Percentiles rank a stretch among this genome's conserved stretches.
phyloP scores from a whole-genome alignment of 2,329 filamentous ascomycete species.

The Pseudogymnoascus sp. region DNA sequence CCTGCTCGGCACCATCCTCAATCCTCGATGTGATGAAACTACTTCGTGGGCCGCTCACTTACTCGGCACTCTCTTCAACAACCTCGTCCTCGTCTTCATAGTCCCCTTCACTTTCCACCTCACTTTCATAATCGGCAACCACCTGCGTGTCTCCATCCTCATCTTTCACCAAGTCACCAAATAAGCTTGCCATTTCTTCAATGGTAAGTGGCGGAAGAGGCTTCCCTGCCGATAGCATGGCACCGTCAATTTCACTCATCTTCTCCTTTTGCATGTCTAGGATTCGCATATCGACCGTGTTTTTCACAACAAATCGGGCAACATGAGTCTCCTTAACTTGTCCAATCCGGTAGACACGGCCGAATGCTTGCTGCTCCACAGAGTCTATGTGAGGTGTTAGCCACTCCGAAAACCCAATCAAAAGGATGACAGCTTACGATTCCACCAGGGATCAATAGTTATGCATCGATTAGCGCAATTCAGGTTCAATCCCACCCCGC shows the following conservation, averaged over 20 bases:
- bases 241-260: slow-evolving; percentile 35
- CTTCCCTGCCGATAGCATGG: slow-evolving; percentile 20
- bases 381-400: slow-evolving; percentile 13
- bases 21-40: background rate
- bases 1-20: background rate
- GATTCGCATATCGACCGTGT: slow-evolving; percentile 53
- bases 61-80: background rate
- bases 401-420: no score
- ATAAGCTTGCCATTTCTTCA: slow-evolving; percentile 38
- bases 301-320: slow-evolving; percentile 47
- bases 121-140: slow-evolving; percentile 23
- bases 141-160: slow-evolving; percentile 27
- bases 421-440: background rate
- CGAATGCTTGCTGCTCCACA: slow-evolving; percentile 54
- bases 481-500: slow-evolving; percentile 48
- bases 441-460: slow-evolving; percentile 38
- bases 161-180: slow-evolving; percentile 36
- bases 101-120: slow-evolving; percentile 4
- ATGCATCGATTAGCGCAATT: slow-evolving; percentile 45
- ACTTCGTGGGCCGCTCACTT: background rate
- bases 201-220: slow-evolving; percentile 23
- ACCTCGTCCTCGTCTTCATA: background rate
- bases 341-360: slow-evolving; percentile 56
- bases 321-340: slow-evolving; percentile 55
- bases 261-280: slow-evolving; percentile 50